phyloP scores from a whole-genome alignment of 1,139 yeast genomes.

The Kodamaea plutei region DNA sequence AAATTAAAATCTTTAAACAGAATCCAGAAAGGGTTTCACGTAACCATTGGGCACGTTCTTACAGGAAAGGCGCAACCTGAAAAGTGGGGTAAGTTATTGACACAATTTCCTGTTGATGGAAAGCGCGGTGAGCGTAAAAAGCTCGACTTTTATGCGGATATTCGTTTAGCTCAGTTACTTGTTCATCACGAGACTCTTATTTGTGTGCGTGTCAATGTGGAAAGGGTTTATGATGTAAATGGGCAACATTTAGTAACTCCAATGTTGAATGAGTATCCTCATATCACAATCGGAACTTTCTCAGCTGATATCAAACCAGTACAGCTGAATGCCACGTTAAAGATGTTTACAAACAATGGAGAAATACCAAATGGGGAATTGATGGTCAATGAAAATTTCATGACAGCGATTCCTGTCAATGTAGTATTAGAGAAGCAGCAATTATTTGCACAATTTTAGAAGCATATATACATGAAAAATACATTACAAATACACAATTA shows the following conservation, averaged over 20 bases:
- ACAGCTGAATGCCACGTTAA: conserved; percentile 27
- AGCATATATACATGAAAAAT: too few relatives aligned
- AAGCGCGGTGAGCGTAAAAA: conserved; percentile 4
- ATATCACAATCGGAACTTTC: conserved; percentile 73
- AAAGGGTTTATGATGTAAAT: conserved; percentile 20
- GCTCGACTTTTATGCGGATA: conserved; percentile 27
- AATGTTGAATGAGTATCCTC: conserved; percentile 49
- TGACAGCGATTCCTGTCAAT: conserved; percentile 7
- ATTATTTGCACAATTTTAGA: conserved; percentile 17
- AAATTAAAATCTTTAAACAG: conserved; percentile 31
- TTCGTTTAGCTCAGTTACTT: conserved; percentile 42
- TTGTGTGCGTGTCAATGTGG: conserved; percentile 51
- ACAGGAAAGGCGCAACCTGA: conserved; percentile 14
- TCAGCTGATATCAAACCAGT: conserved; percentile 44
- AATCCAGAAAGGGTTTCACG: conserved; percentile 63
- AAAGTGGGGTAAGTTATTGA: too few relatives aligned
- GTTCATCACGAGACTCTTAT: conserved; percentile 49
- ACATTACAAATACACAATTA: too few relatives aligned
- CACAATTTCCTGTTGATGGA: too few relatives aligned
- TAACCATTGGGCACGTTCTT: conserved; percentile 64
- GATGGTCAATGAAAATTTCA: conserved; percentile 2
- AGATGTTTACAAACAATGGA: too few relatives aligned
- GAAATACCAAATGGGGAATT: too few relatives aligned
- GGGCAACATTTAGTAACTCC: conserved; percentile 19
- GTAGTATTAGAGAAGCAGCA: conserved; percentile 14